phyloP scores from a whole-genome alignment of 306 rosid genomes.

The Crataegus laevigata region DNA sequence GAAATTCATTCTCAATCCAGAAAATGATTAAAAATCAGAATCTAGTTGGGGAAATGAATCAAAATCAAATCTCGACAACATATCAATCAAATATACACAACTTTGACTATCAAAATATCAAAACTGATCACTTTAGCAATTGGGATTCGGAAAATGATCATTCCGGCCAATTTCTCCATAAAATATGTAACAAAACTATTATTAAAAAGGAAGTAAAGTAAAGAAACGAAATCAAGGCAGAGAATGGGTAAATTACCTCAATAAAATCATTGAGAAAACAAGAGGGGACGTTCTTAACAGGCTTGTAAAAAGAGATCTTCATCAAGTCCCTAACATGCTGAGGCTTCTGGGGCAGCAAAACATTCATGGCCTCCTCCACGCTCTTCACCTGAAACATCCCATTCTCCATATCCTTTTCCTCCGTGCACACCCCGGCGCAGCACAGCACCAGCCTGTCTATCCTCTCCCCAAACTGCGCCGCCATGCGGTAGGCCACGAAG shows the following conservation, averaged over 20 bases:
- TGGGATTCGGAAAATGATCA: no score
- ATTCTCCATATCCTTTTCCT: conserved; percentile 70
- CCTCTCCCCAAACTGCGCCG: conserved; percentile 60
- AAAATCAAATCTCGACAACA: no score
- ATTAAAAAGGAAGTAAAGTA: background rate
- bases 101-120: no score
- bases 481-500: conserved; percentile 74
- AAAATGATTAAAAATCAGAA: no score
- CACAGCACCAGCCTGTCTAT: conserved; percentile 63
- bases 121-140: no score
- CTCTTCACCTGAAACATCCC: conserved; percentile 59
- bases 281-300: conserved; percentile 39
- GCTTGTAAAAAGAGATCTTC: conserved; percentile 50
- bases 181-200: background rate
- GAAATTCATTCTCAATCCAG: no score
- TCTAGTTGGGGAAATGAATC: no score
- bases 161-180: no score
- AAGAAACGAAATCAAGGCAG: background rate
- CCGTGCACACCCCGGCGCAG: conserved; percentile 71
- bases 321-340: conserved; percentile 47
- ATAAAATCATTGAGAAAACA: conserved; percentile 63
- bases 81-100: no score
- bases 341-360: conserved; percentile 65
- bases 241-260: conserved; percentile 32
- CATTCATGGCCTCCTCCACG: conserved; percentile 52